phyloP scores from a whole-genome alignment of 177 flowering plant species.

The Vitis hybrid region DNA sequence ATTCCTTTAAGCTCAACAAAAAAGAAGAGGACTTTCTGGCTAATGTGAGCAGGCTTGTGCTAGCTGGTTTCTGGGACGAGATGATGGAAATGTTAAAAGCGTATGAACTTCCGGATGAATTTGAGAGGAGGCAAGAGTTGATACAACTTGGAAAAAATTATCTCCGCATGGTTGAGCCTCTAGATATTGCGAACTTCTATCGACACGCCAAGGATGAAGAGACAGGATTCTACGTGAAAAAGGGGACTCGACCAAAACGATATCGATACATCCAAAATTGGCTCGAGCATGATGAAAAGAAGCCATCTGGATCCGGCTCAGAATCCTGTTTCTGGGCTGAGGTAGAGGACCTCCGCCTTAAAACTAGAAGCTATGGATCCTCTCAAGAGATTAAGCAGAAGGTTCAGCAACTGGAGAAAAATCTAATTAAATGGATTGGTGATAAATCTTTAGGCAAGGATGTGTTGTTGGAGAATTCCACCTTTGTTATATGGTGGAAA shows the following conservation, averaged over 20 bases:
- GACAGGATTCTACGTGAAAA: conserved; percentile 59
- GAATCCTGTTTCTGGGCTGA: conserved; percentile 80
- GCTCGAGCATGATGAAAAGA: conserved; percentile 46
- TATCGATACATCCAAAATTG: conserved; percentile 73
- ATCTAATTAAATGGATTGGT: conserved; percentile 32
- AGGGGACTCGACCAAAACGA: conserved; percentile 63
- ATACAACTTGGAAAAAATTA: conserved; percentile 61
- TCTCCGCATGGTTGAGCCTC: conserved; percentile 65
- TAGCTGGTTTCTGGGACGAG: conserved; percentile 81
- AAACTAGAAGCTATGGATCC: background rate
- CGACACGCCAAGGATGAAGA: conserved; percentile 67
- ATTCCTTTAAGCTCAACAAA: conserved; percentile 60
- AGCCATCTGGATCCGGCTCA: conserved; percentile 20
- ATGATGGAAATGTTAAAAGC: conserved; percentile 64
- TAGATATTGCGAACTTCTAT: conserved; percentile 88
- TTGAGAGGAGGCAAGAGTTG: conserved; percentile 54
- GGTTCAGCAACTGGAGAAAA: conserved; percentile 35
- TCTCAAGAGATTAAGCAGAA: conserved; percentile 30
- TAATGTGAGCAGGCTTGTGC: conserved; percentile 61
- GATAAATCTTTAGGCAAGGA: conserved; percentile 30
- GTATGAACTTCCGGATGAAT: conserved; percentile 68
- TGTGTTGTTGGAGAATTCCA: conserved; percentile 52
- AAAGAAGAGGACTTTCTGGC: conserved; percentile 50
- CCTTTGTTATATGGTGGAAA: conserved; percentile 72
- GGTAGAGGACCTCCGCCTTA: conserved; percentile 57